Base-by-base conservation (phyloP, 305 asterid species). In the Fraxinus greggii region DNA sequence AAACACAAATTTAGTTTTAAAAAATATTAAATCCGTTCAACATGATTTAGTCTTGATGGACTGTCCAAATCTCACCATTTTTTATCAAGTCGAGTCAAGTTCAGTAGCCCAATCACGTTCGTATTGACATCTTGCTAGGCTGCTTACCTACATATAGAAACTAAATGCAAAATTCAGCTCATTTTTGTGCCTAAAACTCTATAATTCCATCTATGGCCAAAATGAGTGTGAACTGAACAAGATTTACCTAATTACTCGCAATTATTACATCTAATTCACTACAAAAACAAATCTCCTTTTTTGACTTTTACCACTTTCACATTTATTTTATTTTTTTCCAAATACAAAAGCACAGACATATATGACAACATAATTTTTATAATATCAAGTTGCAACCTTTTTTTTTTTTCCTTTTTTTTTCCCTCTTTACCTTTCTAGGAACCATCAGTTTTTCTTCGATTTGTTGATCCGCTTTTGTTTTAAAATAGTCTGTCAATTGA, bases 401-500 rank as follows among this genome's bases (percentile, higher is more conserved):
- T 74, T 78, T 74, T 15, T 13, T 26, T 48, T 72, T 24, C 8
- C 75, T 29, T n/a, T 0, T 38, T 77, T 42, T 42, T 42, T 0
- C 15, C 61, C 23, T 74, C 80, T 83, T 80, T 78, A 81, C 91
- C 86, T 85, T 89, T 85, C 76, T 86, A 89, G 86, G 91, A 86
- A 85, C 89, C 90, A 84, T 91, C 93, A 81, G 86, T 88, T 86
- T 87, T 89, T 91, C 92, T 83, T 88, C 79, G 88, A 86, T 90
- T 90, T 82, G 94, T 93, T 92, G 96, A 92, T 93, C 97, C 90
- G 88, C 91, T 89, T 78, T 83, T 83, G 86, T 83, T 84, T 84
- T 67, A 31, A 86, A 80, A 83, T 77, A 56, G 36, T 70, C 77
- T 45, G 80, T 76, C 19, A 4, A 54, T 81, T 89, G 92, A 90